A percentile compares a stretch with the other conserved stretches of the same genome.
These are phyloP conservation scores for Suhomyces bolitotheri DNA, from an alignment of 1,139 yeast genomes.

Conservation along the genomic window DNA sequence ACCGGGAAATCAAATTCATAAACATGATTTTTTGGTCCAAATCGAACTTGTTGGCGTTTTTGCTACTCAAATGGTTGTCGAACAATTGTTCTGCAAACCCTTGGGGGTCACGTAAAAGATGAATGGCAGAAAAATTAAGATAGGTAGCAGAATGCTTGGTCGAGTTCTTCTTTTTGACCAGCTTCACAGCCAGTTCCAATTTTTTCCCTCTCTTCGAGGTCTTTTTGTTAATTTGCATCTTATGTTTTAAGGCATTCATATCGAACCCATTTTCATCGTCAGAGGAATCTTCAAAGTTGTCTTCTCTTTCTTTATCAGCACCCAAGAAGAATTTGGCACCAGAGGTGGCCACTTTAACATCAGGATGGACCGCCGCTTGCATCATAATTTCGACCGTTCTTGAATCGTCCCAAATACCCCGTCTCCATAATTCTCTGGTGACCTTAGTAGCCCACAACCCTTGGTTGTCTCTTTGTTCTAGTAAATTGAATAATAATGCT, in stretches of 20 bases:
- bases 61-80: constrained; percentile 67
- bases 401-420: constrained; percentile 98
- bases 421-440: constrained; percentile 93
- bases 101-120: constrained; percentile 92
- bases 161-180: constrained; percentile 58
- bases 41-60: constrained; percentile 64
- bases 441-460: constrained; percentile 97
- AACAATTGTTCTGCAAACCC: constrained; percentile 90
- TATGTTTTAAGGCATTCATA: constrained; percentile 70
- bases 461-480: constrained; percentile 74
- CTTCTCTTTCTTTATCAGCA: constrained; percentile 94
- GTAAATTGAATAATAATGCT: constrained; percentile 80
- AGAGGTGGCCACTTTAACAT: constrained; percentile 82
- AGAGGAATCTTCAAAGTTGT: constrained; percentile 67
- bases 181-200: constrained; percentile 68
- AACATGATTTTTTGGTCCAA: constrained; percentile 87
- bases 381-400: constrained; percentile 96
- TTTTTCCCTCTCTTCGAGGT: constrained; percentile 77
- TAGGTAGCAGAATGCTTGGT: constrained; percentile 63
- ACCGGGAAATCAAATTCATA: constrained; percentile 81
- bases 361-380: constrained; percentile 87
- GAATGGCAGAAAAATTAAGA: constrained; percentile 91
- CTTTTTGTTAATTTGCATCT: constrained; percentile 80
- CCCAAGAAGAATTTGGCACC: constrained; percentile 92
- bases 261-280: constrained; percentile 70